Conservation (phyloP, 257 asterid genomes). For the Scutellaria barbata region DNA sequence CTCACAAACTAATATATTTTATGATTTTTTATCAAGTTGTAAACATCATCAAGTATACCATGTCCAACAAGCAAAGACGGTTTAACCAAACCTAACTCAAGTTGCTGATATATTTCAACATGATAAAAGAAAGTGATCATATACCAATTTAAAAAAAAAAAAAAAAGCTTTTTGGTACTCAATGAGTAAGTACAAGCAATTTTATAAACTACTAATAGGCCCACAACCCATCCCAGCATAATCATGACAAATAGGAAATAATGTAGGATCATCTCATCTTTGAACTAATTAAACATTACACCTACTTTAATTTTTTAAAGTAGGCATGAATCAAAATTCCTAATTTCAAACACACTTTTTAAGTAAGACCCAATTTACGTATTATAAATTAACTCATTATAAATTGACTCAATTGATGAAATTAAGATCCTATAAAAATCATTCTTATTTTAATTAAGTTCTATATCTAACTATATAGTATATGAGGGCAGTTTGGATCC, state of each 20-base stretch:
- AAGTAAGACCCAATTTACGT: no score
- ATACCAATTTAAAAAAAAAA: not conserved
- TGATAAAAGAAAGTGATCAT: slow-evolving; percentile 3
- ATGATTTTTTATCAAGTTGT: no score
- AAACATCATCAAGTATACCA: not conserved
- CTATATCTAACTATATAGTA: no score
- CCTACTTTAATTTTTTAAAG: slow-evolving; percentile 21
- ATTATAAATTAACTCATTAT: no score
- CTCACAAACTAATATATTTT: not conserved
- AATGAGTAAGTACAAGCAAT: slow-evolving; percentile 7
- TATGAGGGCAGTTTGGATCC: no score
- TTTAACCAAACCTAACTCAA: not conserved
- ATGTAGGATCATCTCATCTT: not conserved
- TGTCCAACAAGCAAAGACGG: not conserved
- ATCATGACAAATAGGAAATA: slow-evolving; percentile 33
- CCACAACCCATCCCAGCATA: slow-evolving; percentile 36
- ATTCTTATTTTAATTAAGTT: no score
- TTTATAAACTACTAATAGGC: slow-evolving; percentile 24
- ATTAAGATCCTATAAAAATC: no score
- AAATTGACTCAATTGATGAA: no score
- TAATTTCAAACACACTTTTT: no score
- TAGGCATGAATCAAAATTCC: no score
- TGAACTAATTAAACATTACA: slow-evolving; percentile 20
- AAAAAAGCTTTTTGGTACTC: not conserved
- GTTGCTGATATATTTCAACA: not conserved